phyloP scores from a whole-genome alignment of 805 yeast species.

The Wickerhamiella nectarea region DNA sequence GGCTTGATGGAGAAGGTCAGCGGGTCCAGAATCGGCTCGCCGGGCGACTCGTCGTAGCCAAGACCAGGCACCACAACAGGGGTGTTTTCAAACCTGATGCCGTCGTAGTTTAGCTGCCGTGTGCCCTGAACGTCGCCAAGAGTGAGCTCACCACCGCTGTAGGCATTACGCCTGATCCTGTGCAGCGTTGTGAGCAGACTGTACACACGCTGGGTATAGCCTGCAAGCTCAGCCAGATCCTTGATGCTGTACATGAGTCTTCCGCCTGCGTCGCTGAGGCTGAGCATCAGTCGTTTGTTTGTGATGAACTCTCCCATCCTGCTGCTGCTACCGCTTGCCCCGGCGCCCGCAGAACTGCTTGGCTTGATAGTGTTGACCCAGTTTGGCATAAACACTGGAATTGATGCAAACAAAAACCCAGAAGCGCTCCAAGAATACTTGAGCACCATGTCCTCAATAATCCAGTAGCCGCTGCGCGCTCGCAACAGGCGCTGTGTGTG shows the following conservation, averaged over 20 bases:
- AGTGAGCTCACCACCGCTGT: slow-evolving; percentile 20
- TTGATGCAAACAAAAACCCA: slow-evolving; percentile 81
- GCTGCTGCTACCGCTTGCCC: slow-evolving; percentile 23
- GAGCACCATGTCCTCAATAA: slow-evolving; percentile 72
- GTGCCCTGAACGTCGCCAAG: slow-evolving; percentile 59
- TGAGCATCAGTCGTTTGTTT: slow-evolving; percentile 78
- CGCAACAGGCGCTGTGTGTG: slow-evolving; percentile 44
- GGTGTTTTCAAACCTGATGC: slow-evolving; percentile 69
- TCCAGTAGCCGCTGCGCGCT: slow-evolving; percentile 50
- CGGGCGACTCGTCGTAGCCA: slow-evolving; percentile 26
- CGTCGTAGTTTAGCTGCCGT: slow-evolving; percentile 58
- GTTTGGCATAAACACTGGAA: slow-evolving; percentile 65
- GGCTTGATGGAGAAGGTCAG: slow-evolving; percentile 47
- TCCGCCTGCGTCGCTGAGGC: slow-evolving; percentile 90
- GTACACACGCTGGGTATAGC: slow-evolving; percentile 79
- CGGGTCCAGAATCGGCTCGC: slow-evolving; percentile 46
- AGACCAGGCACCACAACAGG: slow-evolving; percentile 63
- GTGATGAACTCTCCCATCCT: slow-evolving; percentile 79
- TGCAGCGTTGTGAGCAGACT: slow-evolving; percentile 63
- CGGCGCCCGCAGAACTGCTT: background rate
- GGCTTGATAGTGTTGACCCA: slow-evolving; percentile 26
- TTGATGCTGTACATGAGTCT: slow-evolving; percentile 88
- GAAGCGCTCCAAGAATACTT: slow-evolving; percentile 91
- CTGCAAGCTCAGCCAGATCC: slow-evolving; percentile 80
- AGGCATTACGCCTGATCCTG: slow-evolving; percentile 52